Conservation (phyloP, 305 asterid genomes). For the Fraxinus ornus region DNA sequence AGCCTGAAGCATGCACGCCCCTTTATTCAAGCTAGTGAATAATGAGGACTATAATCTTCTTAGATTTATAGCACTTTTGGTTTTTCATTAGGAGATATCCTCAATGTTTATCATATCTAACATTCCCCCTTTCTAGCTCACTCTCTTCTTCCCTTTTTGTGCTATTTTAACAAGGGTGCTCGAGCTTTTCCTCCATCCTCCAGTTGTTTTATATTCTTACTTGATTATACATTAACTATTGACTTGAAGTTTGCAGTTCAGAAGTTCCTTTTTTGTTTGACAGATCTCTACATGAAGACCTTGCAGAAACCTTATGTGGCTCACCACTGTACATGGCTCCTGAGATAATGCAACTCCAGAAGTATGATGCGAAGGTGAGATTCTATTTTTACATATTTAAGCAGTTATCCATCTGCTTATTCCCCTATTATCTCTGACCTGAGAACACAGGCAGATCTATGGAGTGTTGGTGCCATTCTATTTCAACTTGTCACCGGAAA, state of each 20-base stretch:
- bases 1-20: background rate
- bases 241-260: slow-evolving; percentile 11
- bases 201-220: background rate
- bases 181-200: background rate
- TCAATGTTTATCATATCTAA: background rate
- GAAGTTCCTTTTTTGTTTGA: slow-evolving; percentile 30
- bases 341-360: slow-evolving; percentile 89
- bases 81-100: background rate
- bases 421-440: slow-evolving; percentile 31
- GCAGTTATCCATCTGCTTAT: slow-evolving; percentile 19
- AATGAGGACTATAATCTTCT: background rate
- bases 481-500: slow-evolving; percentile 89
- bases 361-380: slow-evolving; percentile 94
- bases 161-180: background rate
- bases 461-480: slow-evolving; percentile 96
- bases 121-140: background rate
- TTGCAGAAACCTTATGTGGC: slow-evolving; percentile 95
- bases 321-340: slow-evolving; percentile 99
- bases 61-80: background rate
- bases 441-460: slow-evolving; percentile 88
- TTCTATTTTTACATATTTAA: slow-evolving; percentile 17
- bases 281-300: slow-evolving; percentile 85
- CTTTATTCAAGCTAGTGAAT: background rate
- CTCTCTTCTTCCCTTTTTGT: background rate
- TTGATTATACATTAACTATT: background rate